Evolutionary conservation across 345 rosid species (phyloP).

Genomic region (Euclidium syriacum): DNA sequence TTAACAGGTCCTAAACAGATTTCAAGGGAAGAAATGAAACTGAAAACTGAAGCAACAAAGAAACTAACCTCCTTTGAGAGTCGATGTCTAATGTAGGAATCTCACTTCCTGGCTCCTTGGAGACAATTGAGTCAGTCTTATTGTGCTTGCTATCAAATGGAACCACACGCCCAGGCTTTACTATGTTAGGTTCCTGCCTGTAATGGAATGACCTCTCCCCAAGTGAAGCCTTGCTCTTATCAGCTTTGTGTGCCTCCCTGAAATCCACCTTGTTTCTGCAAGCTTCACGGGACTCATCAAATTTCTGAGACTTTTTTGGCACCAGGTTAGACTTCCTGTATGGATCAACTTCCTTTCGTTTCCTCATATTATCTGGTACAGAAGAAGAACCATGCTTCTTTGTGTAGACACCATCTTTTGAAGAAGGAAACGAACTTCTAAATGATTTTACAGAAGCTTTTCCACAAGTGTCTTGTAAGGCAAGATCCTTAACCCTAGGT

Average conservation of each 20-base stretch:
- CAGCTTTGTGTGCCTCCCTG: slow-evolving; percentile 32
- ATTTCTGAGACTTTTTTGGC: slow-evolving; percentile 30
- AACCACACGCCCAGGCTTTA: slow-evolving; percentile 28
- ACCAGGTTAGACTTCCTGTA: slow-evolving; percentile 20
- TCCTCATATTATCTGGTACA: slow-evolving; percentile 31
- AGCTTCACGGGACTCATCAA: slow-evolving; percentile 32
- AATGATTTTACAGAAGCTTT: slow-evolving; percentile 24
- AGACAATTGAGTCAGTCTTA: slow-evolving; percentile 12
- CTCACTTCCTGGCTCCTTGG: slow-evolving; percentile 34
- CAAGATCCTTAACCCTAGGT: slow-evolving; percentile 31
- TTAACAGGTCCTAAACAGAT: background rate
- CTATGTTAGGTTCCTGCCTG: slow-evolving; percentile 28
- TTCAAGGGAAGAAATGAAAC: slow-evolving; percentile 7
- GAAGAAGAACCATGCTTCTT: slow-evolving; percentile 36
- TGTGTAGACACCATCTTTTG: slow-evolving; percentile 30
- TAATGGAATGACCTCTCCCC: slow-evolving; percentile 35
- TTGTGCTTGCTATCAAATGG: slow-evolving; percentile 15
- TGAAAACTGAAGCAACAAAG: slow-evolving; percentile 1
- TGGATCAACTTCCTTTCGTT: slow-evolving; percentile 35
- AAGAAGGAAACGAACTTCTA: slow-evolving; percentile 27
- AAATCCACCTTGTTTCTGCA: slow-evolving; percentile 28
- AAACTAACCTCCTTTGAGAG: slow-evolving; percentile 55
- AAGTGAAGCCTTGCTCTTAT: slow-evolving; percentile 34
- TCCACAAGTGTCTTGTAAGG: slow-evolving; percentile 24
- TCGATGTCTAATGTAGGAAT: slow-evolving; percentile 51